Percentiles rank a stretch among this genome's conserved stretches.
These are phyloP conservation scores for Didymella keratinophila DNA, from an alignment of 2,329 filamentous ascomycete genomes.

Conservation along the genomic window DNA sequence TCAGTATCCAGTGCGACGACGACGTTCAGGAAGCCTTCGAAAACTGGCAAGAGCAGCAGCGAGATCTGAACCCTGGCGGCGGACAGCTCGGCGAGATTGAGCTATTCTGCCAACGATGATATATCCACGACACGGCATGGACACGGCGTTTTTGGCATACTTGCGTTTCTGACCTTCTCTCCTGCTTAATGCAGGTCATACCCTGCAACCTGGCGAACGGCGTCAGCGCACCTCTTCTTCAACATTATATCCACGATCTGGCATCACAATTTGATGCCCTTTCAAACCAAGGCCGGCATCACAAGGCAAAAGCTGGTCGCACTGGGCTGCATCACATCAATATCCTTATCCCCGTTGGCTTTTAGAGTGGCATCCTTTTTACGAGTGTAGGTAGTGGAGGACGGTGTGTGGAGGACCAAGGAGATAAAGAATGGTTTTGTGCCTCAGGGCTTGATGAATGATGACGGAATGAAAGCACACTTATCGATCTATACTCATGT, in stretches of 20 bases:
- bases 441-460: slow-evolving; percentile 16
- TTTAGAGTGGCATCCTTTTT: slow-evolving; percentile 13
- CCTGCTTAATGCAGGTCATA: slow-evolving; percentile 7
- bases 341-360: slow-evolving; percentile 14
- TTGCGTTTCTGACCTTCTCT: slow-evolving; percentile 4
- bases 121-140: slow-evolving; percentile 19
- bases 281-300: slow-evolving; percentile 13
- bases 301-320: slow-evolving; percentile 9
- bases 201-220: slow-evolving; percentile 17
- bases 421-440: slow-evolving; percentile 4
- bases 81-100: slow-evolving; percentile 89
- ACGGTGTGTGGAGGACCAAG: background rate
- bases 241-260: slow-evolving; percentile 21
- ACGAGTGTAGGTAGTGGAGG: slow-evolving; percentile 9
- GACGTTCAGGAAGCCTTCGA: slow-evolving; percentile 96
- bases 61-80: slow-evolving; percentile 63
- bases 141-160: slow-evolving; percentile 14
- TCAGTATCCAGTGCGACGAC: slow-evolving; percentile 93
- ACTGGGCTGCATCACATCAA: slow-evolving; percentile 12
- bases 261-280: slow-evolving; percentile 13
- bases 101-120: slow-evolving; percentile 51
- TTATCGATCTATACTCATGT: slow-evolving; percentile 23
- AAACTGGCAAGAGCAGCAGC: slow-evolving; percentile 84
- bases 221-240: slow-evolving; percentile 14
- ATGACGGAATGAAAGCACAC: slow-evolving; percentile 23